These are phyloP conservation scores for Deuterostichococcus epilithicus DNA, from an alignment of 139 green algal genomes.

Conservation along the genomic window DNA sequence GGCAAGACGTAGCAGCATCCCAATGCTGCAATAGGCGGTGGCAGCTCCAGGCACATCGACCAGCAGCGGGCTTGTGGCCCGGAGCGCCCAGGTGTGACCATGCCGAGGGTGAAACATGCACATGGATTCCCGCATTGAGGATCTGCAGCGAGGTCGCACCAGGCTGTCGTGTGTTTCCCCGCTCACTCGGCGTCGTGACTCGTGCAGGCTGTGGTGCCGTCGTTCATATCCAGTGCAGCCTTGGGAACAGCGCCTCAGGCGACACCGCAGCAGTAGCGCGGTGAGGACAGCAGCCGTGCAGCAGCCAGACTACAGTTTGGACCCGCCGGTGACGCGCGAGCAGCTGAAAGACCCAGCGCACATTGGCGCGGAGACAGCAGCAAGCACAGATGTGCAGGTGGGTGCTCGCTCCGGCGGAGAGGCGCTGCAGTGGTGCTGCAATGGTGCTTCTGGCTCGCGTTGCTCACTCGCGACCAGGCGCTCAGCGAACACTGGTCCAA, in stretches of 20 bases:
- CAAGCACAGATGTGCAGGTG: constrained; percentile 6
- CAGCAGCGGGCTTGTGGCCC: too few relatives aligned
- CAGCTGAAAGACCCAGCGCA: constrained; percentile 13
- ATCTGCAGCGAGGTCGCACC: too few relatives aligned
- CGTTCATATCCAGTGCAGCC: background rate
- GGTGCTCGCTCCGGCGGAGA: background rate
- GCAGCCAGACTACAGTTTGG: background rate
- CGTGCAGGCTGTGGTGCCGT: background rate
- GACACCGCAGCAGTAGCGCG: background rate
- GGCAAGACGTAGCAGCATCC: too few relatives aligned
- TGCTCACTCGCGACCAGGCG: background rate
- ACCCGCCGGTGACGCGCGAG: background rate
- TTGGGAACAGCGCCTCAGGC: background rate
- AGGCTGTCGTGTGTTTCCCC: too few relatives aligned
- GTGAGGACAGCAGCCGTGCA: background rate
- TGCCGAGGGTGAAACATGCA: too few relatives aligned
- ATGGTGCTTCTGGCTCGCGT: too few relatives aligned
- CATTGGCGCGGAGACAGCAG: constrained; percentile 3
- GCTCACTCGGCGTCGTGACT: too few relatives aligned
- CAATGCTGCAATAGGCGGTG: too few relatives aligned
- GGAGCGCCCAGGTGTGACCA: too few relatives aligned
- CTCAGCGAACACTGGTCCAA: background rate
- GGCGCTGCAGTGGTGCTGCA: background rate
- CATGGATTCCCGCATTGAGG: too few relatives aligned
- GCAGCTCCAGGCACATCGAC: too few relatives aligned